A percentile compares a stretch with the other conserved stretches of the same genome.
phyloP scores from a whole-genome alignment of 805 yeast genomes.

The Torulaspora gathmanii region DNA sequence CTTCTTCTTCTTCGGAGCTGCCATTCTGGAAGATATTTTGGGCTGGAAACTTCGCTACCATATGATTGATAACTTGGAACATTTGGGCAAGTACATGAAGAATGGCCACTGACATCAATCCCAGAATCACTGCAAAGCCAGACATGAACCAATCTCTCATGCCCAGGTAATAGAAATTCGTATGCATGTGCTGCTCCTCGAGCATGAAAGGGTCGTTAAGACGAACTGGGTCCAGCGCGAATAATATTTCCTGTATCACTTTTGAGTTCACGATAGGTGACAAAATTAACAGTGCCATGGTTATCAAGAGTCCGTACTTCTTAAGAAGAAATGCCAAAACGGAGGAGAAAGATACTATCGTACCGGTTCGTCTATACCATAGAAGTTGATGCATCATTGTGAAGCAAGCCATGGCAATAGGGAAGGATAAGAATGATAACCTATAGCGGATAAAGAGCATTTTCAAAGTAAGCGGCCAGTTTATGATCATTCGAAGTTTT shows the following conservation, averaged over 20 bases:
- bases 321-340: constrained; percentile 41
- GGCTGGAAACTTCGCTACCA: not conserved
- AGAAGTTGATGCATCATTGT: constrained; percentile 53
- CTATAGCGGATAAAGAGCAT: constrained; percentile 73
- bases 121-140: constrained; percentile 56
- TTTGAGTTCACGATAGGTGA: constrained; percentile 35
- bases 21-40: not conserved
- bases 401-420: constrained; percentile 53
- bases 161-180: constrained; percentile 66
- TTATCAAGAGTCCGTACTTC: constrained; percentile 27
- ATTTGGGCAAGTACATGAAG: constrained; percentile 9
- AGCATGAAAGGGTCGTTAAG: constrained; percentile 44
- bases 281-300: constrained; percentile 35
- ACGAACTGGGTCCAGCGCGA: constrained; percentile 51
- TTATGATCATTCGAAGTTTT: constrained; percentile 17
- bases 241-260: constrained; percentile 39
- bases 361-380: constrained; percentile 37
- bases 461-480: constrained; percentile 48
- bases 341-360: constrained; percentile 43
- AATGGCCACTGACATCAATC: constrained; percentile 25
- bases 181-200: constrained; percentile 34
- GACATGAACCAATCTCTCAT: constrained; percentile 52
- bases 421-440: constrained; percentile 64
- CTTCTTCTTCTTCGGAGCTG: not conserved
- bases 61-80: constrained; percentile 4